Base-by-base conservation (phyloP, 2,329 filamentous ascomycete genomes). In the Fusarium illudens region DNA sequence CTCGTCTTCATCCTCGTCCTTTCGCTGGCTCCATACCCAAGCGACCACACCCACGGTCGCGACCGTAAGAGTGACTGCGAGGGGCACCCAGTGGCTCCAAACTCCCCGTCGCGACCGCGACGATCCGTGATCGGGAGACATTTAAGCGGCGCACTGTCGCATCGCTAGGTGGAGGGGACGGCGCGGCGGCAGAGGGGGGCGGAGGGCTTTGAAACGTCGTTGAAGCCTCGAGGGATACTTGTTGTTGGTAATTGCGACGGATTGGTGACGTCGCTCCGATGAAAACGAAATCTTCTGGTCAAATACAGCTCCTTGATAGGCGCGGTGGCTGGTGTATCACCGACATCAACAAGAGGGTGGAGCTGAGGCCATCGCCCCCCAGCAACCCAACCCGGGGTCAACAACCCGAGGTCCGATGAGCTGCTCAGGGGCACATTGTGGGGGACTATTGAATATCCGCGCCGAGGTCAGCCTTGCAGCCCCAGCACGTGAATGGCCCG, bases 11-110 rank as follows among this genome's bases (percentile, higher is more conserved):
- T 93, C 90, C 61, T 90, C 87, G 70, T 92, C 90, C 75, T 86
- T 88, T 74, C 93, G 90, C 81, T 97, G 94, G 78, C 92, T 96
- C 94, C 94, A 97, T 64, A 94, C 89, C 95, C 95, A 98, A 60
- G 93, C 93, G 54, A 90, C 94, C 49, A 97, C 82, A 32, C 94
- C 94, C 58, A 92, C 90, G 20, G 94, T 93, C 64, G 95, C 95
- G 71, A 96, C 89, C 48, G 93, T 94, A 61, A 97, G 89, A 51
- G 94, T 97, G 68, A 97, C 81, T 69, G 90, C 90, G 59, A 98
- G 86, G 66, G 95, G 95, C 63, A 97, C 88, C 93, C 94, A 97
- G 81, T 96, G 95, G 75, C 90, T 87, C 81, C 92, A 87, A 71
- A 88, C 86, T 77, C 86, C 83, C 79, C 86, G 84, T 80, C 87